phyloP scores from a whole-genome alignment of 2,329 filamentous ascomycete genomes.

The Didymella lethalis region DNA sequence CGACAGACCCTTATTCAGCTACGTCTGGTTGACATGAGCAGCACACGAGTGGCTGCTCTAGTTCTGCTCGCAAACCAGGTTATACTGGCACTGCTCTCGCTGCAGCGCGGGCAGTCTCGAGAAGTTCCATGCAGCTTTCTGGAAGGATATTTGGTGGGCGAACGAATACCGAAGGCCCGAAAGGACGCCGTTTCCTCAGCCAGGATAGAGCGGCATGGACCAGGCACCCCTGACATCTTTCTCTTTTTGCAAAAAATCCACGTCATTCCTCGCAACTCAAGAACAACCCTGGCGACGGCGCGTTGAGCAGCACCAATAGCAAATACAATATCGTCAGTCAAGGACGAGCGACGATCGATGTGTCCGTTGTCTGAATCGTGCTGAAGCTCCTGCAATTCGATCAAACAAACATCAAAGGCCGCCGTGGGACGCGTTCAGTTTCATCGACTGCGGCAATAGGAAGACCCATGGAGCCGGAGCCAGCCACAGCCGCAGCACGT shows the following conservation, averaged over 20 bases:
- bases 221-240: background rate
- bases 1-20: constrained; percentile 9
- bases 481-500: constrained; percentile 22
- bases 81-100: background rate
- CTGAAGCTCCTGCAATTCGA: background rate
- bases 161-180: constrained; percentile 19
- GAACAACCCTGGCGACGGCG: constrained; percentile 11
- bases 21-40: constrained; percentile 5
- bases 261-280: constrained; percentile 16
- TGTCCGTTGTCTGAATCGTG: constrained; percentile 1
- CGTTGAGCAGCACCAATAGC: constrained; percentile 13
- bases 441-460: constrained; percentile 19
- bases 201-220: background rate
- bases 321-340: constrained; percentile 4
- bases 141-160: constrained; percentile 16
- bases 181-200: constrained; percentile 13
- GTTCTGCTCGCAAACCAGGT: constrained; percentile 3
- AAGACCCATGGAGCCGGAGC: constrained; percentile 15
- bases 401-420: constrained; percentile 10
- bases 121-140: constrained; percentile 16
- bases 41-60: background rate
- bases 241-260: constrained; percentile 6
- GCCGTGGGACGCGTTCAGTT: constrained; percentile 16
- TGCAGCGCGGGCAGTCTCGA: constrained; percentile 8
- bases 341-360: constrained; percentile 1